Evolutionary conservation across 2,329 filamentous ascomycete species (phyloP), one percentile per base, ranked within the genome.

Genomic region (Hypoxylon sp.): DNA sequence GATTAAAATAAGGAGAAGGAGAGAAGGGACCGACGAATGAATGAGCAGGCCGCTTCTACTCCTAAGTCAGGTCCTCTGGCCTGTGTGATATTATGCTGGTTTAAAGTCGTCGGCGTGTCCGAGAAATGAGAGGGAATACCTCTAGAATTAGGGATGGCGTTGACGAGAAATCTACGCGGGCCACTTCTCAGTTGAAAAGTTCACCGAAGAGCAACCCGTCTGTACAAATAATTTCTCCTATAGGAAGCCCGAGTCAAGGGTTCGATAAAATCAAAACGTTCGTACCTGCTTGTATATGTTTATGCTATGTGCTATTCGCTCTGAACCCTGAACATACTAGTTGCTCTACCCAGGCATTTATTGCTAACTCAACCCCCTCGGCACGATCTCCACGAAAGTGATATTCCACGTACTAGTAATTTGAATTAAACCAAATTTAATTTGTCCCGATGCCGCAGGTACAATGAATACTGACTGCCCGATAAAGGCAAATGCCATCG

Each of bases 391-490:
- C 21, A 23, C n/a, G 5, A 34, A 41, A 8, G 16, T 21, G 5
- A 21, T n/a, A 39, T n/a, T n/a, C 14, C 7, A 41, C 2, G 6
- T 14, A 6, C n/a, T 41, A 41, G n/a, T 1, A 19, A 14, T 25
- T 27, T 41, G 5, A 30, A 32, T 45, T 45, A 32, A 45, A 41
- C 11, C 43, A 37, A 39, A 21, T 46, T 7, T 57, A 48, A 48
- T 57, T 56, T 27, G 14, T 21, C 30, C 23, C 27, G 29, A 45
- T 45, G 16, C 16, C n/a, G 7, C 41, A 41, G 12, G n/a, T 29
- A 30, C 32, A 32, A 29, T 48, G 30, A 30, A 48, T 57, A 57
- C 54, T 57, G 54, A 57, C 43, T 57, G 54, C 54, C 54, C 43
- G 29, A 39, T 30, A 21, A 48, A 43, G 52, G 25, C 25, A n/a